Base-by-base conservation (phyloP, 306 rosid genomes). In the Gynostemma pentaphyllum region DNA sequence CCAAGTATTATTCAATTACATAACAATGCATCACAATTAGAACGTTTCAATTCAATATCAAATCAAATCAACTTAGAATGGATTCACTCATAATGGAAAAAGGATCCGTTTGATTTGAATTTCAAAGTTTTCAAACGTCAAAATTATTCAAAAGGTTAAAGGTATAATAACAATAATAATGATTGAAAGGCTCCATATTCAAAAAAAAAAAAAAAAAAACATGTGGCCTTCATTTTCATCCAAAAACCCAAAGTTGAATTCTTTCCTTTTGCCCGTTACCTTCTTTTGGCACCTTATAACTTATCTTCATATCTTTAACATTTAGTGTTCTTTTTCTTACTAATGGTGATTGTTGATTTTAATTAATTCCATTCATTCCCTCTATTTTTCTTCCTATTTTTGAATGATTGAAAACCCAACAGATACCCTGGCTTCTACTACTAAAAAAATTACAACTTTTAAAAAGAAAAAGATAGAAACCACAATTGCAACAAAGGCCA, bases 241-340 rank as follows among this genome's bases (percentile, higher is more conserved):
- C n/a, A n/a, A 42, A 42, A 42, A 18, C 46, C 30, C 54, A 22
- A 36, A 12, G 27, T 36, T 45, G 36, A 55, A 57, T 57, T 24
- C 64, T 36, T 57, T 57, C 13, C 64, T 57, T 57, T 46, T 57
- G 64, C 46, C 30, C 30, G 64, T 37, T 57, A 30, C 29, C 46
- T 57, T 57, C 64, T 57, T 57, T 36, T 57, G 46, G n/a, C 64
- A 57, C 46, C 36, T 57, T 36, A 30, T 56, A 37, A 2, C 45
- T 16, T 15, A 29, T 15, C 22, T 54, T 41, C 4, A 7, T 27
- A 11, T 34, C 9, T 54, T 54, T 54, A 16, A 54, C 62, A 18
- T 56, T 1, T 32, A 4, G 9, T 32, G 27, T 21, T n/a, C n/a
- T n/a, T 19, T 30, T 9, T 56, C 64, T 15, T 9, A 16, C 64